Evolutionary conservation across 2,329 filamentous ascomycete species (phyloP), one percentile per base, ranked within the genome.

Genomic region (Pseudopyricularia javanii): DNA sequence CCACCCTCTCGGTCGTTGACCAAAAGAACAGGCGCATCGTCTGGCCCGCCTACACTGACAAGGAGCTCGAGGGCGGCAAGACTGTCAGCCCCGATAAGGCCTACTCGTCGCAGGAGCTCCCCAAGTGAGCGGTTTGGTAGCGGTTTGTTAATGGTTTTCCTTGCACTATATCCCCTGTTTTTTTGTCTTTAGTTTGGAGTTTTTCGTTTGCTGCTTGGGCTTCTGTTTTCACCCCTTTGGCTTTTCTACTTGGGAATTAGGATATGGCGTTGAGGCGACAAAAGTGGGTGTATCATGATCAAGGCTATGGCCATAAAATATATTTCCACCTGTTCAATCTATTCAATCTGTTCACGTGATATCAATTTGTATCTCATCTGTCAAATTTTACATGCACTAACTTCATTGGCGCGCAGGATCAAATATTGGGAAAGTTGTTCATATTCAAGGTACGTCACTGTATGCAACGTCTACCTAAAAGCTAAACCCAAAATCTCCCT

Each of bases 1-100:
- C 76, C 24, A 77, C 73, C n/a, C 64, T 80, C 26, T 68, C 72
- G 20, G 71, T 80, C 51, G 69, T 73, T 47, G 66, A 77, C 63
- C 63, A 68, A 57, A 57, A 58, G 50, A 62, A 67, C 58, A 65
- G 64, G 50, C 65, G 69, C 55, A 79, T 80, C 52, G 62, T 70
- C 55, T 80, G 68, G 65, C 75, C 77, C 28, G 68, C 72, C 35
- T 81, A 79, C 61, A 75, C 70, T 59, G 78, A 80, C 59, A 68
- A 65, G 51, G 68, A 78, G 65, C 66, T 80, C 22, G 63, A 61
- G 9, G 61, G 57, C 43, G 74, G 71, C 49, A 61, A 66, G 53
- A 67, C 69, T 30, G 74, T 78, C 57, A 69, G 63, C 50, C 75
- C 75, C 20, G 69, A 79, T 64, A 69, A 73, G 68, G 68, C 65